phyloP scores from a whole-genome alignment of 768 basidiomycete species.

The Termitomyces titanicus region DNA sequence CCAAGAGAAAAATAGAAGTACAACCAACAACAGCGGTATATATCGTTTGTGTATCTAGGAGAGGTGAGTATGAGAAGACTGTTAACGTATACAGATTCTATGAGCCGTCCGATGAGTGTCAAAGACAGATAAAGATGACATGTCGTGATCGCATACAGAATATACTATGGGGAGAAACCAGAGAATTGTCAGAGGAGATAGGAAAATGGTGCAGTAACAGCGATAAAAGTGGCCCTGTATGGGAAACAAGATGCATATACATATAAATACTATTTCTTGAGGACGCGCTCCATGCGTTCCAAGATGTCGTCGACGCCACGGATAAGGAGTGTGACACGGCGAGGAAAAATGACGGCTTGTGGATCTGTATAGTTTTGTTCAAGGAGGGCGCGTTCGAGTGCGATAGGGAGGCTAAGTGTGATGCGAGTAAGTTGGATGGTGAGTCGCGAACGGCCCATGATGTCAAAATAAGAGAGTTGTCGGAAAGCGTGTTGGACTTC shows the following conservation, averaged over 20 bases:
- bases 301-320: slow-evolving; percentile 59
- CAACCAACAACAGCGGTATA: slow-evolving; percentile 10
- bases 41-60: slow-evolving; percentile 3
- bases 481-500: slow-evolving; percentile 79
- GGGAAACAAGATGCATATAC: neutral
- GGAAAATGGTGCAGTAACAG: neutral
- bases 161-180: neutral
- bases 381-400: slow-evolving; percentile 64
- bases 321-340: slow-evolving; percentile 55
- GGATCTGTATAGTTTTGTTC: slow-evolving; percentile 32
- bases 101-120: slow-evolving; percentile 9
- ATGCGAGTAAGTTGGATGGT: slow-evolving; percentile 77
- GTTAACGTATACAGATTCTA: slow-evolving; percentile 11
- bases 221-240: neutral
- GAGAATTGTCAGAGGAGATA: neutral
- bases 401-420: slow-evolving; percentile 70
- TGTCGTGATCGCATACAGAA: neutral
- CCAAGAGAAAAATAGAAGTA: neutral
- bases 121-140: neutral
- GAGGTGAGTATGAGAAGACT: neutral
- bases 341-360: slow-evolving; percentile 43
- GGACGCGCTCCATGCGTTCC: slow-evolving; percentile 61
- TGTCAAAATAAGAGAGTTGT: slow-evolving; percentile 72
- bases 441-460: slow-evolving; percentile 70
- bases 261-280: slow-evolving; percentile 25